phyloP scores from a whole-genome alignment of 139 green algal genomes.

The Nannochloris sp. region DNA sequence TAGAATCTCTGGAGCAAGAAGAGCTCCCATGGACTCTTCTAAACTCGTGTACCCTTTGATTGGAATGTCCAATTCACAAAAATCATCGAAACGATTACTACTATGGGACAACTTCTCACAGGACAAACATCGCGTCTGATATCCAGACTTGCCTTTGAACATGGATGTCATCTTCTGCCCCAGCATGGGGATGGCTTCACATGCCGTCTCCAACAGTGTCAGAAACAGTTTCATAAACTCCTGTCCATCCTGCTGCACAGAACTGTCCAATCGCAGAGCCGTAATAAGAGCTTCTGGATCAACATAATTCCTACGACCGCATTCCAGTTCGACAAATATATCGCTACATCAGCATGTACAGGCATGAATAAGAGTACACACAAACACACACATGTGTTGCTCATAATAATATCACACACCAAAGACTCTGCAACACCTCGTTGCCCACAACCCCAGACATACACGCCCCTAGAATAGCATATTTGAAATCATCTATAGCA shows the following conservation, averaged over 20 bases:
- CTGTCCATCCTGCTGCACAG: constrained; percentile 81
- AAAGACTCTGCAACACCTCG: constrained; percentile 23
- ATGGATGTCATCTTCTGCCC: constrained; percentile 17
- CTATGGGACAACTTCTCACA: constrained; percentile 41
- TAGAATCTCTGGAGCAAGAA: constrained; percentile 59
- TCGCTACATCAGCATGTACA: neutral
- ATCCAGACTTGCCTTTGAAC: constrained; percentile 62
- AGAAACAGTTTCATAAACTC: constrained; percentile 94
- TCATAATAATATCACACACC: neutral
- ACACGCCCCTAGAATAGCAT: constrained; percentile 38
- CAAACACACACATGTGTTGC: neutral
- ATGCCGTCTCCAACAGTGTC: constrained; percentile 55
- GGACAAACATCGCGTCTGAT: constrained; percentile 60
- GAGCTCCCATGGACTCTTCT: constrained; percentile 27
- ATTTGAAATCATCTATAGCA: constrained; percentile 45
- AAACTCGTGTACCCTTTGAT: constrained; percentile 44
- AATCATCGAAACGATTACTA: constrained; percentile 40
- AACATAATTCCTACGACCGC: constrained; percentile 30
- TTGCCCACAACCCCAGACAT: constrained; percentile 8
- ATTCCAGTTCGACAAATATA: constrained; percentile 58
- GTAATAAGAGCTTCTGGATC: constrained; percentile 57
- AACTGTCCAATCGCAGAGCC: constrained; percentile 61
- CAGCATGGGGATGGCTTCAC: constrained; percentile 18
- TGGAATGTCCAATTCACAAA: constrained; percentile 81
- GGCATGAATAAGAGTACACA: neutral